These are phyloP conservation scores for Ambrosia artemisiifolia DNA, from an alignment of 129 eudicot species.

Conservation along the genomic window DNA sequence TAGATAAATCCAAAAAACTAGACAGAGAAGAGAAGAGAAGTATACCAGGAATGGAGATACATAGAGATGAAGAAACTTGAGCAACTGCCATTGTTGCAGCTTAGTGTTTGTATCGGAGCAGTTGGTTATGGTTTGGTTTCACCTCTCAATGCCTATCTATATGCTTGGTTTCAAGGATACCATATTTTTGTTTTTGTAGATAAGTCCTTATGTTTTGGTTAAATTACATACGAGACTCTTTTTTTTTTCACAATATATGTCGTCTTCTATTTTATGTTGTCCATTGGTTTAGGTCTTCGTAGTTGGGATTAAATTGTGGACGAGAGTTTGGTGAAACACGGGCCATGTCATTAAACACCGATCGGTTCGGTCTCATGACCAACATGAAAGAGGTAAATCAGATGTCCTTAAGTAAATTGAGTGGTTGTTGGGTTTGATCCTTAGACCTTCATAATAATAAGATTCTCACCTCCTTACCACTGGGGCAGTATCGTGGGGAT, in stretches of 20 bases:
- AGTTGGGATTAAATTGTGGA: too few relatives aligned
- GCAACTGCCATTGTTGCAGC: constrained; percentile 43
- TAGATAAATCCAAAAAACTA: neutral
- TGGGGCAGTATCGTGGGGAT: too few relatives aligned
- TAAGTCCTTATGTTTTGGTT: neutral
- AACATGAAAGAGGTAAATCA: too few relatives aligned
- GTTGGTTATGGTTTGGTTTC: constrained; percentile 13
- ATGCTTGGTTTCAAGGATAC: neutral
- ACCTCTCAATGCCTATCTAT: constrained; percentile 46
- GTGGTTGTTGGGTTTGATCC: too few relatives aligned
- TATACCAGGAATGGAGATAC: constrained; percentile 48
- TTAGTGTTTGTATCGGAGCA: neutral
- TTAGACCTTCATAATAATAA: too few relatives aligned
- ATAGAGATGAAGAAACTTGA: constrained; percentile 54
- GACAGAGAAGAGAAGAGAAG: neutral
- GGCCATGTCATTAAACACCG: too few relatives aligned
- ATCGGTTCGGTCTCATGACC: too few relatives aligned
- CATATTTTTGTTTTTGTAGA: constrained; percentile 7
- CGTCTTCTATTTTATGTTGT: neutral
- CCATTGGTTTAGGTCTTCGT: too few relatives aligned
- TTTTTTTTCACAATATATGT: neutral
- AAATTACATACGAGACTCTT: neutral
- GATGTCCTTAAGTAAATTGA: too few relatives aligned
- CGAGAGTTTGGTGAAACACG: too few relatives aligned
- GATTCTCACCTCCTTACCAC: too few relatives aligned